Conservation (phyloP, 495 filamentous ascomycete genomes). For the Oidiodendron maius region DNA sequence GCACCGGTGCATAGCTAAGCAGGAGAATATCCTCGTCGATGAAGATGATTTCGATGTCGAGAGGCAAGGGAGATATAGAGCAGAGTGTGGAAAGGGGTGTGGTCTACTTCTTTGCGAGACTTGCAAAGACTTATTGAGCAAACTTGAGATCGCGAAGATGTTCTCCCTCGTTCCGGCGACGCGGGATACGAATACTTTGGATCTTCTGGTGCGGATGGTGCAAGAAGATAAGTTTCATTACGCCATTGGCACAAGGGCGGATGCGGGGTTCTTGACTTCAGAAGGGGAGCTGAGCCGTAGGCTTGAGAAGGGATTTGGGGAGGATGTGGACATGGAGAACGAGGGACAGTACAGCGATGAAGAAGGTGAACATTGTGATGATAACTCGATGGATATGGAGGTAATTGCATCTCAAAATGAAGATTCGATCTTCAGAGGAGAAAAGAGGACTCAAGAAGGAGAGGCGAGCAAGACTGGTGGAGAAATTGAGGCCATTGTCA, state of each 20-base stretch:
- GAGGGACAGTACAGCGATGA: too few species aligned
- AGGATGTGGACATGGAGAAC: neutral
- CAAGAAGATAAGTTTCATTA: neutral
- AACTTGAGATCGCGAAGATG: neutral
- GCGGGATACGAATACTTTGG: too few species aligned
- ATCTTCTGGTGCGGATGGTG: neutral
- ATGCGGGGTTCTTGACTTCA: constrained; percentile 11
- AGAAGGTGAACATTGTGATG: too few species aligned
- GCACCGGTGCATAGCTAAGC: constrained; percentile 2
- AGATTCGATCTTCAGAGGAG: too few species aligned
- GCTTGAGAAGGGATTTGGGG: neutral
- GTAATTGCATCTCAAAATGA: too few species aligned
- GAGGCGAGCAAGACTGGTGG: neutral
- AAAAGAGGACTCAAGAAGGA: too few species aligned
- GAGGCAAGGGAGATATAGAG: too few species aligned
- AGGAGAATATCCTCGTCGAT: neutral
- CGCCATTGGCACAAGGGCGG: constrained; percentile 6
- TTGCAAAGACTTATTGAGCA: constrained; percentile 4
- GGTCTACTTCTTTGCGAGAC: constrained; percentile 9
- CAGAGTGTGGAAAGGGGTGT: constrained; percentile 8
- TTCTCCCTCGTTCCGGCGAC: too few species aligned
- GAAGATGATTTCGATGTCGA: too few species aligned
- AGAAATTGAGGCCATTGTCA: neutral
- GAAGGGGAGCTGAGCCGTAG: constrained; percentile 10
- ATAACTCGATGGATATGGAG: too few species aligned